Percentiles rank a stretch among this genome's conserved stretches.
Conservation (phyloP, 2,329 filamentous ascomycete genomes). For the Trichoderma citrinoviride region DNA sequence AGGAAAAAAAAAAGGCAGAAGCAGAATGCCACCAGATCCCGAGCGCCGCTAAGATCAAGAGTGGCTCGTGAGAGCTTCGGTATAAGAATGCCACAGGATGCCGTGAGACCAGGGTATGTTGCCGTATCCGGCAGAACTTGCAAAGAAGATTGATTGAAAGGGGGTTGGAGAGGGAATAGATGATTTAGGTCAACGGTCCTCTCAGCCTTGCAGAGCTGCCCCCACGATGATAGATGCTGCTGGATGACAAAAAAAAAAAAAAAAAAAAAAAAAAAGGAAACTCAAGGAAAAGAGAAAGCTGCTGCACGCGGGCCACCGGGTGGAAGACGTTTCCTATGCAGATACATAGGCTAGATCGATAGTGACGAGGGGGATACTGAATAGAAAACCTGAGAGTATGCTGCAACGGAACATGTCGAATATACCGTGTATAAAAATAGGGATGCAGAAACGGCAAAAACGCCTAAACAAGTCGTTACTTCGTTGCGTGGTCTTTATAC, state of each 20-base stretch:
- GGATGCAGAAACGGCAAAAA: neutral
- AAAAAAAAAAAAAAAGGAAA: neutral
- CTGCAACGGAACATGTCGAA: neutral
- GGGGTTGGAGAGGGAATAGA: neutral
- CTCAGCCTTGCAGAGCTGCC: neutral
- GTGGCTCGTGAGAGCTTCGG: conserved; percentile 33
- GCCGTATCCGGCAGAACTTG: conserved; percentile 6
- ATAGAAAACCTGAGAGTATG: neutral
- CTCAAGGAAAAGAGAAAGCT: neutral
- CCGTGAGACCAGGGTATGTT: neutral
- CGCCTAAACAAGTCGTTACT: neutral
- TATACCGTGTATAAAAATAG: neutral
- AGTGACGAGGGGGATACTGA: neutral
- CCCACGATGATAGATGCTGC: neutral
- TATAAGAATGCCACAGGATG: conserved; percentile 25
- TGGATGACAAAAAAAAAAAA: neutral
- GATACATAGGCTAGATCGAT: neutral
- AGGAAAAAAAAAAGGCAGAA: neutral
- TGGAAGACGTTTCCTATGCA: neutral
- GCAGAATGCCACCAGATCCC: conserved; percentile 15
- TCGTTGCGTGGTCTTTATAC: neutral
- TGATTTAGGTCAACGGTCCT: neutral
- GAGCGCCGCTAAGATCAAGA: conserved; percentile 23
- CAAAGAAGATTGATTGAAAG: neutral
- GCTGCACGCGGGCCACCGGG: neutral